Evolutionary conservation across 2,329 filamentous ascomycete genomes (phyloP), one percentile per base, ranked within the genome.

Genomic region (Xylariaceae sp.): DNA sequence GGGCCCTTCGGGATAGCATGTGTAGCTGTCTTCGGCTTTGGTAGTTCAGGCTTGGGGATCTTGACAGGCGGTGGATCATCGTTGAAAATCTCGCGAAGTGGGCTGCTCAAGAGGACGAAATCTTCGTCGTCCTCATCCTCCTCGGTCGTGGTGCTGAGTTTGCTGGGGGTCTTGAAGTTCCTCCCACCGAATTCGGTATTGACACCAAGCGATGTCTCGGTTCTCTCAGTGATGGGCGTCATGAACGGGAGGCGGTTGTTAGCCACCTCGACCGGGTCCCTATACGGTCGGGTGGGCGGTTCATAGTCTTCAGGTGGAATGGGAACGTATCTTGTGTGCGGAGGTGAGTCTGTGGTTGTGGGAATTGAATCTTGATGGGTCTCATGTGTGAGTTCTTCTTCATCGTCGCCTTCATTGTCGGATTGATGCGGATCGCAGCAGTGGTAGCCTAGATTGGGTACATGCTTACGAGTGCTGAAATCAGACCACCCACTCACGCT

Each of bases 191-290:
- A 5, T 47, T 82, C 78, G 28, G 81, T 84, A 5, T 82, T 80
- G 40, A 87, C 72, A 34, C 87, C 87, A 5, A 97, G 73, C 1
- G 92, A 97, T 11, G 86, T 88, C 71, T 99, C 94, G 0, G 94
- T 99, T 63, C 90, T 86, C 70, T 99, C 94, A 1, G 94, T 93
- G 60, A 99, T 99, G 1, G 94, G 94, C 0, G 94, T 99, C 94
- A 99, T 97, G 69, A 97, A 99, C 3, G 93, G 94, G 10, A 97
- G 77, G 49, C 92, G 87, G 71, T 92, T 96, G 65, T 97, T 95
- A 54, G 91, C 90, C 69, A 87, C 79, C 68, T 91, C 81, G 34
- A 75, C 81, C 65, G 90, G 83, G 70, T 96, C 89, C 66, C 91
- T 86, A 77, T 88, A 96, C 53, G 89, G 88, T 44, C 86, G 81